These are phyloP conservation scores for Prillingera fragicola DNA, from an alignment of 1,284 basidiomycete genomes.

Conservation along the genomic window DNA sequence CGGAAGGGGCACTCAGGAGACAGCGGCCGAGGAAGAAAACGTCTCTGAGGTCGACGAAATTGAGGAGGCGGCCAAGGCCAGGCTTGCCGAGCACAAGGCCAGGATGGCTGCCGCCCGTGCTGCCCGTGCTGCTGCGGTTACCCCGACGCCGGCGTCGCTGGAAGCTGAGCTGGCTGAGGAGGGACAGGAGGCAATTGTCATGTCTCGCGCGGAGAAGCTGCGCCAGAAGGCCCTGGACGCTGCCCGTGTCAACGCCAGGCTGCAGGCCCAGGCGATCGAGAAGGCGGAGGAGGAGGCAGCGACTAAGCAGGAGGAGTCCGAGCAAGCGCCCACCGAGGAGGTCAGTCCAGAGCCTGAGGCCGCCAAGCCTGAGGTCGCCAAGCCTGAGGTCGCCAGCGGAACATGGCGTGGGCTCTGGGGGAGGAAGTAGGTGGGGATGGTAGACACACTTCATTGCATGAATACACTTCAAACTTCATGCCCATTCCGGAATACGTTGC, in stretches of 20 bases:
- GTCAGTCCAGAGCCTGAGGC: too few relatives aligned
- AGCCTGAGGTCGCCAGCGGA: neutral
- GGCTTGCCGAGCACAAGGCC: neutral
- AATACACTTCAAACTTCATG: neutral
- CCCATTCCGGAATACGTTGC: neutral
- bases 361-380: neutral
- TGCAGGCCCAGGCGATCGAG: too few relatives aligned
- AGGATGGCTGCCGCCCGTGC: too few relatives aligned
- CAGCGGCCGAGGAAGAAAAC: neutral
- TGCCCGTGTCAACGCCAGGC: neutral
- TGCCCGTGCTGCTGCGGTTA: too few relatives aligned
- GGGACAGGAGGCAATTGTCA: too few relatives aligned
- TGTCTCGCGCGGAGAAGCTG: conserved; percentile 1
- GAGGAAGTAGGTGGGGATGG: too few relatives aligned
- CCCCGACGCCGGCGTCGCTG: too few relatives aligned
- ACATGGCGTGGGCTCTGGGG: neutral
- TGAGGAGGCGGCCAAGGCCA: conserved; percentile 3
- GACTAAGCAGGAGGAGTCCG: neutral
- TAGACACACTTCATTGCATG: too few relatives aligned
- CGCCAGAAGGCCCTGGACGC: conserved; percentile 3
- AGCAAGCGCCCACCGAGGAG: neutral
- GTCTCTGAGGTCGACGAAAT: neutral
- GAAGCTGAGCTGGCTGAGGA: too few relatives aligned
- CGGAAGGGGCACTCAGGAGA: too few relatives aligned
- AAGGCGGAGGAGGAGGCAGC: neutral